Evolutionary conservation across 257 asterid species (phyloP).

Genomic region (Gentiana straminea): DNA sequence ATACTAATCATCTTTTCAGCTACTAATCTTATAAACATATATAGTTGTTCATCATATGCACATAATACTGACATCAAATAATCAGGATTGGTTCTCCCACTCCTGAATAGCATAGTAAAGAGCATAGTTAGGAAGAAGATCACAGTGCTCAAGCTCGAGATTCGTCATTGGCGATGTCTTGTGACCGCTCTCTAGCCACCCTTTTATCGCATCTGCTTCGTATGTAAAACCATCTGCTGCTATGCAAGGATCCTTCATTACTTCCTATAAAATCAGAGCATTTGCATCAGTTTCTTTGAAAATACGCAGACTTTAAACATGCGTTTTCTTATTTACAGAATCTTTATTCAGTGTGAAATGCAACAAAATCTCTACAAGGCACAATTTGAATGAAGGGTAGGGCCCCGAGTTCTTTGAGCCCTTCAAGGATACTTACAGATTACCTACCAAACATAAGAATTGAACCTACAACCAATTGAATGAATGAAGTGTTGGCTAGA

Average conservation of each 20-base stretch:
- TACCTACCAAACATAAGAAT: no score
- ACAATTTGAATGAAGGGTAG: no score
- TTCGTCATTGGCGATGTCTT: constrained; percentile 93
- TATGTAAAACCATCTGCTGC: constrained; percentile 95
- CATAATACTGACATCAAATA: no score
- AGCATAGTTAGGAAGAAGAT: constrained; percentile 77
- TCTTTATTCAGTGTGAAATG: no score
- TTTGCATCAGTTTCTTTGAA: background rate
- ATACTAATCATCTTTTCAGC: no score
- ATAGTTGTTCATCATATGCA: no score
- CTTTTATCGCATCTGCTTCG: constrained; percentile 80
- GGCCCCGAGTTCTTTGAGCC: no score
- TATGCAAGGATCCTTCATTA: constrained; percentile 79
- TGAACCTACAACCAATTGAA: no score
- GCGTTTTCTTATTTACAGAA: background rate
- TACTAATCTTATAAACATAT: no score
- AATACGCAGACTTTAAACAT: background rate
- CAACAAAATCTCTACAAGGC: no score
- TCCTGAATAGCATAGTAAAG: constrained; percentile 87
- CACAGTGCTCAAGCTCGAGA: constrained; percentile 62
- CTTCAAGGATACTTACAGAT: no score
- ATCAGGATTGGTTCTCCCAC: constrained; percentile 50
- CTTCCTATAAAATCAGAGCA: constrained; percentile 45
- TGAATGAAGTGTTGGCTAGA: background rate
- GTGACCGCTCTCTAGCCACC: constrained; percentile 87